These are phyloP conservation scores for Paramecium sexaurelia DNA, from an alignment of 73 alveolate genomes.

Conservation along the genomic window DNA sequence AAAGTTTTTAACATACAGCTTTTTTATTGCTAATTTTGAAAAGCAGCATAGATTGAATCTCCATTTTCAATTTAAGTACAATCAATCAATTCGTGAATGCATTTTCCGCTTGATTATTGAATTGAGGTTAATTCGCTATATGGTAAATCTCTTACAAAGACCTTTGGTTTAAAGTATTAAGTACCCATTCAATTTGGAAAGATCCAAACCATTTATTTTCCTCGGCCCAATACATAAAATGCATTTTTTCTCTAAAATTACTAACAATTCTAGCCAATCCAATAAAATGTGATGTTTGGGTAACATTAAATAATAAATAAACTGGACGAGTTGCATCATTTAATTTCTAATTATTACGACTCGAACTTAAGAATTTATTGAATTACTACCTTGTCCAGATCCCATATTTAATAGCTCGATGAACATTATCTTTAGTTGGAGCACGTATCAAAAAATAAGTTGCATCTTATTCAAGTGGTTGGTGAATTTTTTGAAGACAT, in stretches of 20 bases:
- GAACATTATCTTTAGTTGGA: conserved; percentile 68
- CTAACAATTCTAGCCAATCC: conserved; percentile 72
- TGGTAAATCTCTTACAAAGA: conserved; percentile 72
- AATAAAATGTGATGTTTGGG: conserved; percentile 63
- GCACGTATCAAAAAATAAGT: conserved; percentile 72
- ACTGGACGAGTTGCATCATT: conserved; percentile 71
- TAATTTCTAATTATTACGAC: conserved; percentile 69
- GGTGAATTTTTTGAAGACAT: not conserved
- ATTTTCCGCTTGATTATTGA: conserved; percentile 32
- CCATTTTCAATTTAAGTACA: conserved; percentile 47
- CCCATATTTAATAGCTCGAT: conserved; percentile 66
- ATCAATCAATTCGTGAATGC: conserved; percentile 56
- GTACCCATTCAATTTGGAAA: conserved; percentile 74
- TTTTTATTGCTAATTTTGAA: not conserved
- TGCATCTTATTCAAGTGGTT: conserved; percentile 58
- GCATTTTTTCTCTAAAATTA: conserved; percentile 63
- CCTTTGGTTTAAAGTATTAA: not conserved
- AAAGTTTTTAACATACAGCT: not conserved
- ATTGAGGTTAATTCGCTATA: conserved; percentile 61
- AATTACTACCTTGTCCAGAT: conserved; percentile 67
- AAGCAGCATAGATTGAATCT: not conserved
- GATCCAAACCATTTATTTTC: conserved; percentile 75
- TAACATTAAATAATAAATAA: conserved; percentile 66
- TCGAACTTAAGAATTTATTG: conserved; percentile 40
- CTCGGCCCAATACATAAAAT: conserved; percentile 74